Evolutionary conservation across 345 rosid genomes (phyloP).

Genomic region (Erysimum cheiranthoides): DNA sequence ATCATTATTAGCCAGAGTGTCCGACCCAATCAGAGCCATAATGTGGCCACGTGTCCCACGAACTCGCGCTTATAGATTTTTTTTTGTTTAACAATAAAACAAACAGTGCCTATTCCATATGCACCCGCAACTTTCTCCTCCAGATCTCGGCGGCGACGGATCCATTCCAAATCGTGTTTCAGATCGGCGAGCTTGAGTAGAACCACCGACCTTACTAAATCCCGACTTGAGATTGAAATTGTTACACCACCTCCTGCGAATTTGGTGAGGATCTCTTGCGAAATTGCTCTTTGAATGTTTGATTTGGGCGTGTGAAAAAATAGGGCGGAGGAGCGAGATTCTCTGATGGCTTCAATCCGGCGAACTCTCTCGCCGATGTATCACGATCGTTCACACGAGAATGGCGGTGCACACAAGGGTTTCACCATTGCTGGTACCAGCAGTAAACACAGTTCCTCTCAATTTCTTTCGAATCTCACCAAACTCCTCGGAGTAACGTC

Average conservation of each 20-base stretch:
- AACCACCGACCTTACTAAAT: background rate
- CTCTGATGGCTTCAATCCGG: conserved; percentile 84
- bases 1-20: conserved; percentile 27
- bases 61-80: conserved; percentile 15
- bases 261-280: conserved; percentile 21
- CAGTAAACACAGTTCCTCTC: conserved; percentile 52
- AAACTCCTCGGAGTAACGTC: conserved; percentile 39
- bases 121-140: conserved; percentile 5
- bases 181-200: conserved; percentile 22
- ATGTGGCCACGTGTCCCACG: conserved; percentile 44
- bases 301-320: conserved; percentile 22
- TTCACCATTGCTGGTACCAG: conserved; percentile 46
- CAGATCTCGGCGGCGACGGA: conserved; percentile 45
- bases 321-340: background rate
- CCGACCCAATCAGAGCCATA: background rate
- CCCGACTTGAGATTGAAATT: background rate
- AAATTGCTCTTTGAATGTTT: conserved; percentile 9
- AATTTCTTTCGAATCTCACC: conserved; percentile 39
- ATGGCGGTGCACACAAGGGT: conserved; percentile 54
- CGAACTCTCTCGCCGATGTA: conserved; percentile 84
- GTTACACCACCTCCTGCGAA: background rate
- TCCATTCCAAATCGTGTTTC: conserved; percentile 27
- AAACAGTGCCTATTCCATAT: background rate
- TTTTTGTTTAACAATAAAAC: background rate
- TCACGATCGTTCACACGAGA: conserved; percentile 63